Percentiles rank a stretch among this genome's conserved stretches.
phyloP scores from a whole-genome alignment of 2,329 filamentous ascomycete genomes.

The Botryotinia globosa region DNA sequence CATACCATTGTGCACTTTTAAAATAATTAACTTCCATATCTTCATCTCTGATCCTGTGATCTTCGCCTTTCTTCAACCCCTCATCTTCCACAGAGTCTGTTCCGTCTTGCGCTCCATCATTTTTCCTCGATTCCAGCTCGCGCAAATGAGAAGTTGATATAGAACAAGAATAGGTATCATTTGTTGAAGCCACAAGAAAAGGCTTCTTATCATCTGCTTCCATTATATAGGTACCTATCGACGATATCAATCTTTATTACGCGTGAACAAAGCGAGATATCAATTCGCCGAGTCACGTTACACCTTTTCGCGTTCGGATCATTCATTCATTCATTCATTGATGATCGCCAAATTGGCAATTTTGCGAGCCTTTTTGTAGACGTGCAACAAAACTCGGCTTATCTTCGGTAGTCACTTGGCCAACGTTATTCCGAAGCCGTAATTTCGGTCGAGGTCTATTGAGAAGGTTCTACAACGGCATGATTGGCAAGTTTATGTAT shows the following conservation, averaged over 20 bases:
- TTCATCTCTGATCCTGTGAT: constrained; percentile 17
- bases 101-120: background rate
- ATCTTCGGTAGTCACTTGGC: background rate
- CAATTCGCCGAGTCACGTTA: background rate
- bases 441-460: background rate
- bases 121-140: constrained; percentile 25
- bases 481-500: background rate
- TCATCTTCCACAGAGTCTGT: background rate
- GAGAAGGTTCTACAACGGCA: background rate
- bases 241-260: background rate
- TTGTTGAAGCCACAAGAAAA: constrained; percentile 35
- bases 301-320: background rate
- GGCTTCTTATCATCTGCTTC: constrained; percentile 24
- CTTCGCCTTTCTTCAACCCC: background rate
- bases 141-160: constrained; percentile 33
- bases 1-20: constrained; percentile 40
- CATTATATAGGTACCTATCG: constrained; percentile 24
- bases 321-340: no score
- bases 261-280: background rate
- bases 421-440: background rate
- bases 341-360: background rate
- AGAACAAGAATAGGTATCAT: constrained; percentile 34
- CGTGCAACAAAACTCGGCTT: background rate
- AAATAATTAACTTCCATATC: constrained; percentile 38
- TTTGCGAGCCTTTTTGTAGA: background rate